These are phyloP conservation scores for Datisca glomerata DNA, from an alignment of 306 rosid species.

Conservation along the genomic window DNA sequence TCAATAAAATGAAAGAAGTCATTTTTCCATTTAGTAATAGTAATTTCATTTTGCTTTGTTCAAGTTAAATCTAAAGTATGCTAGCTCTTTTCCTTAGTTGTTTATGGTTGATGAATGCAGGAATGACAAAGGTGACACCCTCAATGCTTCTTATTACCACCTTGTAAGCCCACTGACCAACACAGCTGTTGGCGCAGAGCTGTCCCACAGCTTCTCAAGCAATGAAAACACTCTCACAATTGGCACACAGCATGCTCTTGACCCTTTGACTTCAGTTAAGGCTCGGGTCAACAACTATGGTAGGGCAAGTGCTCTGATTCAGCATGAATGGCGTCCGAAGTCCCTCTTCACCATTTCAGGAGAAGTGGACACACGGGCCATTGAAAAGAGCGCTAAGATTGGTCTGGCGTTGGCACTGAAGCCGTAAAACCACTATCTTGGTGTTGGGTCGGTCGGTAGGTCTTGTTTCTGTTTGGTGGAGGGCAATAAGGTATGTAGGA, in stretches of 20 bases:
- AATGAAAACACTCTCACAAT: constrained; percentile 61
- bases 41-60: too few relatives aligned
- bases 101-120: constrained; percentile 23
- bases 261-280: constrained; percentile 71
- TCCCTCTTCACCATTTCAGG: constrained; percentile 71
- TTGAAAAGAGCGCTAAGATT: constrained; percentile 82
- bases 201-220: constrained; percentile 66
- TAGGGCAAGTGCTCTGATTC: constrained; percentile 64
- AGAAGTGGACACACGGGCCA: constrained; percentile 73
- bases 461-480: too few relatives aligned
- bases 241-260: constrained; percentile 81
- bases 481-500: too few relatives aligned
- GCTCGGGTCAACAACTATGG: constrained; percentile 85
- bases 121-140: constrained; percentile 64
- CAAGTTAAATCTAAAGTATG: too few relatives aligned
- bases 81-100: neutral
- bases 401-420: constrained; percentile 83
- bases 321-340: constrained; percentile 83
- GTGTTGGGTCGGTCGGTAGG: constrained; percentile 9
- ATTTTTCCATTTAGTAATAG: too few relatives aligned
- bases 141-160: constrained; percentile 77
- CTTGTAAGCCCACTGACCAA: constrained; percentile 60
- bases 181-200: constrained; percentile 92
- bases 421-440: constrained; percentile 31
- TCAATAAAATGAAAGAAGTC: too few relatives aligned